These are phyloP conservation scores for Diplogelasinospora grovesii DNA, from an alignment of 495 filamentous ascomycete species.

Conservation along the genomic window DNA sequence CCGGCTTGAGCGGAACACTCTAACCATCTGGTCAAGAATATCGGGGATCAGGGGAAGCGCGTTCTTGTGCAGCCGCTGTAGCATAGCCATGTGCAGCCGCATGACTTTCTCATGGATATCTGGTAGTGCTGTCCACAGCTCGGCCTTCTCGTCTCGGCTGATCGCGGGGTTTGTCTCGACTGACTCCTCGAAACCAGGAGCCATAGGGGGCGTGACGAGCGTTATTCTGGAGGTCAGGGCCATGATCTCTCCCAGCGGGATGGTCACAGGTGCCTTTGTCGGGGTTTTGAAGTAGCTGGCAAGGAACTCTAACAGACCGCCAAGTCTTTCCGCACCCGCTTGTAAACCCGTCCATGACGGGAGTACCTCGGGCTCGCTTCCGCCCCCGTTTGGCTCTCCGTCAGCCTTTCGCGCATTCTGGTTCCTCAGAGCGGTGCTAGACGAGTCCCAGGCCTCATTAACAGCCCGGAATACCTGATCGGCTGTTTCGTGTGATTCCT, in stretches of 20 bases:
- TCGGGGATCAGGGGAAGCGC: slow-evolving; percentile 49
- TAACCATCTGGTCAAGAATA: slow-evolving; percentile 59
- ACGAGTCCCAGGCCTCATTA: slow-evolving; percentile 72
- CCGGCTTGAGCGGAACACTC: slow-evolving; percentile 59
- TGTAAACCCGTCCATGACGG: slow-evolving; percentile 64
- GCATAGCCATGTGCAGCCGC: slow-evolving; percentile 46
- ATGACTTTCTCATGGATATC: slow-evolving; percentile 64
- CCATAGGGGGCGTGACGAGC: slow-evolving; percentile 57
- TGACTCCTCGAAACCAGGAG: slow-evolving; percentile 29
- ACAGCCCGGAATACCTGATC: slow-evolving; percentile 71
- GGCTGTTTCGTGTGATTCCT: slow-evolving; percentile 57
- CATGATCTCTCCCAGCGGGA: slow-evolving; percentile 58
- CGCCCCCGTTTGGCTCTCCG: slow-evolving; percentile 35
- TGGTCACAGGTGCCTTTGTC: slow-evolving; percentile 52
- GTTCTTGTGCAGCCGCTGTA: slow-evolving; percentile 46
- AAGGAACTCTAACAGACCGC: slow-evolving; percentile 57
- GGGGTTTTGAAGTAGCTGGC: slow-evolving; percentile 39
- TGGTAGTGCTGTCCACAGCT: slow-evolving; percentile 63
- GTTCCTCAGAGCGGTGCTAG: slow-evolving; percentile 37
- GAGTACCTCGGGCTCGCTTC: slow-evolving; percentile 42
- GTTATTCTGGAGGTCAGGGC: slow-evolving; percentile 63
- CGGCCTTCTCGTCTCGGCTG: slow-evolving; percentile 68
- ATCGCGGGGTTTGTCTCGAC: slow-evolving; percentile 59
- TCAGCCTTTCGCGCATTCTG: slow-evolving; percentile 30
- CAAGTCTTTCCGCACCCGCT: slow-evolving; percentile 61